Evolutionary conservation across 768 basidiomycete genomes (phyloP).

Genomic region (Tylopilus plumbeoviolaceoides): DNA sequence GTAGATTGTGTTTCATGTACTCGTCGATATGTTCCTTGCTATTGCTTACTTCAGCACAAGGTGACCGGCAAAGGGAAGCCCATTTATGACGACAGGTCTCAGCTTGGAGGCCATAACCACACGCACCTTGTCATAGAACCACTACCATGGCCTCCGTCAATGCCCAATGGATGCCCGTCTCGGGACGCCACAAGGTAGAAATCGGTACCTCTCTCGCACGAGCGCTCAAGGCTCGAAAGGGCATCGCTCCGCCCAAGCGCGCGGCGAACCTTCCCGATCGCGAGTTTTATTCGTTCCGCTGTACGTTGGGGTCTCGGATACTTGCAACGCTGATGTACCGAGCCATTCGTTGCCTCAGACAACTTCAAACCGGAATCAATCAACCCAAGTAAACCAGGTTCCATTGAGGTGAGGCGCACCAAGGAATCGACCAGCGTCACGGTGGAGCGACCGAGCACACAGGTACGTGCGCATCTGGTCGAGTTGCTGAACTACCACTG

Average conservation of each 20-base stretch:
- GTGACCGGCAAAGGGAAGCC: slow-evolving; percentile 9
- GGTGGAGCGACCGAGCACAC: slow-evolving; percentile 62
- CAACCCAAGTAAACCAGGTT: slow-evolving; percentile 60
- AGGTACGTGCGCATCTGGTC: slow-evolving; percentile 38
- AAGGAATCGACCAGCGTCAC: slow-evolving; percentile 49
- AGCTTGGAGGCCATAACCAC: slow-evolving; percentile 6
- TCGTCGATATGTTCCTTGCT: no score
- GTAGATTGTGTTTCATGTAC: background rate
- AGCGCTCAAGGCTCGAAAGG: slow-evolving; percentile 66
- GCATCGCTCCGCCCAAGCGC: slow-evolving; percentile 40
- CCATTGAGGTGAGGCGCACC: slow-evolving; percentile 55
- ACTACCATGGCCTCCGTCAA: slow-evolving; percentile 43
- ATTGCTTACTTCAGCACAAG: slow-evolving; percentile 28
- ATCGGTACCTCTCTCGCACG: slow-evolving; percentile 62
- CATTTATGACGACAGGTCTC: slow-evolving; percentile 12
- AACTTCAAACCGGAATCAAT: slow-evolving; percentile 74
- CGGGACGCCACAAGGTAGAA: slow-evolving; percentile 55
- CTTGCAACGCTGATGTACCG: background rate
- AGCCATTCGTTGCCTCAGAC: slow-evolving; percentile 40
- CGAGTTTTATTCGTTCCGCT: slow-evolving; percentile 76
- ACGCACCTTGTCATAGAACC: slow-evolving; percentile 21
- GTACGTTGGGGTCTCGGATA: slow-evolving; percentile 39
- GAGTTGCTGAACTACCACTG: background rate
- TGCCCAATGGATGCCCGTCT: slow-evolving; percentile 52
- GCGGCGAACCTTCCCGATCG: slow-evolving; percentile 48